phyloP scores from a whole-genome alignment of 306 rosid genomes.

The Cucurbita argyrosperma region DNA sequence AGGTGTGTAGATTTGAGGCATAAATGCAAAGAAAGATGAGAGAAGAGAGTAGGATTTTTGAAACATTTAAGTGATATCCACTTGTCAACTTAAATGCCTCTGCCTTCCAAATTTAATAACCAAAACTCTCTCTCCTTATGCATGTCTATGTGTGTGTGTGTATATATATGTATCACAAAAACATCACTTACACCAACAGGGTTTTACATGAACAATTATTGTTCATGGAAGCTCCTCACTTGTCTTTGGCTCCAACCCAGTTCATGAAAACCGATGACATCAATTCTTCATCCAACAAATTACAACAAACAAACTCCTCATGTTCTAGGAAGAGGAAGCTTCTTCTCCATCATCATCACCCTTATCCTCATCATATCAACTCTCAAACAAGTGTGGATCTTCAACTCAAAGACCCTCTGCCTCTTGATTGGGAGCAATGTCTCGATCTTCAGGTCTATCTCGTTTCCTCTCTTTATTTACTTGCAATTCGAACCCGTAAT shows the following conservation, averaged over 20 bases:
- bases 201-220: too few relatives aligned
- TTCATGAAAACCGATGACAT: background rate
- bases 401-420: constrained; percentile 28
- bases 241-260: constrained; percentile 18
- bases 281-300: constrained; percentile 5
- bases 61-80: constrained; percentile 25
- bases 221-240: constrained; percentile 16
- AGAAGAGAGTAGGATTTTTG: constrained; percentile 13
- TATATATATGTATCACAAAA: background rate
- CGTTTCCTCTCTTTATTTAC: background rate
- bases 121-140: constrained; percentile 3
- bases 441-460: constrained; percentile 31
- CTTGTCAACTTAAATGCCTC: constrained; percentile 30
- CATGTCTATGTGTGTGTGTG: background rate
- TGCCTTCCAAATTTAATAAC: background rate
- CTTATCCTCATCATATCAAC: background rate
- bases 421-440: constrained; percentile 43
- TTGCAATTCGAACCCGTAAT: background rate
- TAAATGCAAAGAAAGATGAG: constrained; percentile 10
- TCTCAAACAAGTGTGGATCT: constrained; percentile 20
- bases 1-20: constrained; percentile 16
- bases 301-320: background rate
- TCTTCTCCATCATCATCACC: constrained; percentile 7
- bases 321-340: constrained; percentile 24
- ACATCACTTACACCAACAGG: background rate